These are phyloP conservation scores for Saturnispora zaruensis DNA, from an alignment of 805 yeast species.

Conservation along the genomic window DNA sequence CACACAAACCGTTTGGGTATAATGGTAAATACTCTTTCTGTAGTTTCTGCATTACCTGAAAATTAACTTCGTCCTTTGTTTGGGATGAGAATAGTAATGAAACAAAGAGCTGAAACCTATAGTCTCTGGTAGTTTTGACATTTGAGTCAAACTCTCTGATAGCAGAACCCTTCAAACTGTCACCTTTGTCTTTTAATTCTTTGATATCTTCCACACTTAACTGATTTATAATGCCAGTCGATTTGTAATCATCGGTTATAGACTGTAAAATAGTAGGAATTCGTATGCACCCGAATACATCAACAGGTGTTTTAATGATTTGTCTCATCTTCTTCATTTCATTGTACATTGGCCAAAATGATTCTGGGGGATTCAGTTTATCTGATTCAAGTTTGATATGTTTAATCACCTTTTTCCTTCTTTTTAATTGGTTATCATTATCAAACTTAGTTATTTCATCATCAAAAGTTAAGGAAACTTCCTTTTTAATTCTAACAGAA, in stretches of 20 bases:
- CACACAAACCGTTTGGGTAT: slow-evolving; percentile 43
- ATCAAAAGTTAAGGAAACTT: not conserved
- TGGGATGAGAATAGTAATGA: slow-evolving; percentile 86
- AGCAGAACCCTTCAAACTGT: slow-evolving; percentile 1
- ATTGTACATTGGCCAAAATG: slow-evolving; percentile 50
- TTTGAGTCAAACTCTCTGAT: slow-evolving; percentile 11
- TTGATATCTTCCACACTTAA: slow-evolving; percentile 7
- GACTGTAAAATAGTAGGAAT: slow-evolving; percentile 39
- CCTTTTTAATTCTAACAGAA: not conserved
- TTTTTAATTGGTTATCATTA: slow-evolving; percentile 4
- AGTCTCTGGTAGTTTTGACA: slow-evolving; percentile 19
- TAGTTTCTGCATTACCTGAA: slow-evolving; percentile 56
- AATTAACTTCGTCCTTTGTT: slow-evolving; percentile 84
- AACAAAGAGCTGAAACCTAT: slow-evolving; percentile 65
- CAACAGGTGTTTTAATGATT: slow-evolving; percentile 72
- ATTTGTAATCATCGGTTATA: slow-evolving; percentile 13
- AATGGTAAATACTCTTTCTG: slow-evolving; percentile 38
- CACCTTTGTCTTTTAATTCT: not conserved
- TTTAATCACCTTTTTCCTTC: slow-evolving; percentile 4
- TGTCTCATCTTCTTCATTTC: slow-evolving; percentile 60
- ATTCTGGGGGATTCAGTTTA: slow-evolving; percentile 14
- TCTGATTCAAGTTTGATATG: slow-evolving; percentile 11
- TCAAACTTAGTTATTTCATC: slow-evolving; percentile 6
- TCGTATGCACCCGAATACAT: slow-evolving; percentile 75
- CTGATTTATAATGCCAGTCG: slow-evolving; percentile 5